Conservation (phyloP, 176 grass and related monocot species). For the Eleusine indica region DNA sequence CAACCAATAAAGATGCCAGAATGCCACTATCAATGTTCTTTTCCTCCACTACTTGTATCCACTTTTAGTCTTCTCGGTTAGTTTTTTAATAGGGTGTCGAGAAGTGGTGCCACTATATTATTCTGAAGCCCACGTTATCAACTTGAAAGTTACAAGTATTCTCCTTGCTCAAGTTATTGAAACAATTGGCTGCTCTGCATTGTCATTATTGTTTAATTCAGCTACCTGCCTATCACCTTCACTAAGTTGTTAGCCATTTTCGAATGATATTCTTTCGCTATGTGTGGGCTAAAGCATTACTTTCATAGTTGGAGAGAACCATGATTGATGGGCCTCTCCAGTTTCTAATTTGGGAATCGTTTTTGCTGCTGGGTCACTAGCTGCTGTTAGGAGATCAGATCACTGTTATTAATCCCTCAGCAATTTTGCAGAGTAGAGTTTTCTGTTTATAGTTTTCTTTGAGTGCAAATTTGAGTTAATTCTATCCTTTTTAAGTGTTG, state of each 20-base stretch:
- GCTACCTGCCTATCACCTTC: conserved; percentile 15
- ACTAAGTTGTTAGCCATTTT: conserved; percentile 7
- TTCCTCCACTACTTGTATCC: conserved; percentile 33
- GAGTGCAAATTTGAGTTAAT: background rate
- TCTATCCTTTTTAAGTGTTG: conserved; percentile 5
- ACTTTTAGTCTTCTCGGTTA: conserved; percentile 8
- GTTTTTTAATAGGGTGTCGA: conserved; percentile 7
- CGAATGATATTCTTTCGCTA: background rate
- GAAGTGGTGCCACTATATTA: conserved; percentile 25
- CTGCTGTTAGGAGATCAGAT: background rate
- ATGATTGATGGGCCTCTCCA: conserved; percentile 6
- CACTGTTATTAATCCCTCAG: conserved; percentile 22
- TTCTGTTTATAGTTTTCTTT: background rate
- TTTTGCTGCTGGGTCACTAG: conserved; percentile 6
- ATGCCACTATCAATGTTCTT: conserved; percentile 41
- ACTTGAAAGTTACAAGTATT: conserved; percentile 28
- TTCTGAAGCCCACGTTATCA: conserved; percentile 31
- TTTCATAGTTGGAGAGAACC: conserved; percentile 13
- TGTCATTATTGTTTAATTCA: background rate
- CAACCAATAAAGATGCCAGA: conserved; percentile 30
- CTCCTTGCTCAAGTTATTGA: background rate
- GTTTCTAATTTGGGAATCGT: conserved; percentile 35
- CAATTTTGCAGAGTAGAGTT: conserved; percentile 4
- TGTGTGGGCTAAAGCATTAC: conserved; percentile 5
- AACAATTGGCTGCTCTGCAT: conserved; percentile 29